Conservation (phyloP, 768 basidiomycete genomes). For the Phanerochaete carnosa region DNA sequence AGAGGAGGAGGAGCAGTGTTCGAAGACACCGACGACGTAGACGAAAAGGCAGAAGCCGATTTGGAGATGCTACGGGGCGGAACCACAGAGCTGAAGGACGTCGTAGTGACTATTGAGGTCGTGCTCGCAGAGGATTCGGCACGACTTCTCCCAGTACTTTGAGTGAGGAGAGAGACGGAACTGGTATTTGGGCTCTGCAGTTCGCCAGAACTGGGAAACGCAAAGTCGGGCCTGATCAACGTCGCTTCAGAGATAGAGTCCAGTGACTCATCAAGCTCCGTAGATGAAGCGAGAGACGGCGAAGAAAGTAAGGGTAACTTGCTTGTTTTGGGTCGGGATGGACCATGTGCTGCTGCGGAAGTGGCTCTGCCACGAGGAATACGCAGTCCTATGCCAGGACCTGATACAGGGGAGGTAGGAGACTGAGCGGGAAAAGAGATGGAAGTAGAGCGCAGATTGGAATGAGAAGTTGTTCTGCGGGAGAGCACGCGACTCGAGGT, state of each 20-base stretch:
- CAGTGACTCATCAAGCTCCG: background rate
- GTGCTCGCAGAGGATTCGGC: constrained; percentile 2
- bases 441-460: constrained; percentile 7
- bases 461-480: background rate
- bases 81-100: background rate
- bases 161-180: background rate
- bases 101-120: background rate
- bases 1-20: background rate
- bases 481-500: background rate
- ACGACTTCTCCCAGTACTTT: background rate
- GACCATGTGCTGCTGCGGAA: background rate
- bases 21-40: background rate
- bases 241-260: background rate
- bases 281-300: background rate
- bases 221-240: background rate
- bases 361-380: constrained; percentile 4
- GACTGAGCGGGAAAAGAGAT: constrained; percentile 8
- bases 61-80: background rate
- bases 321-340: background rate
- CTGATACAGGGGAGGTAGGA: background rate
- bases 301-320: background rate
- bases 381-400: constrained; percentile 1
- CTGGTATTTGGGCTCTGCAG: background rate
- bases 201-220: background rate
- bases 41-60: background rate